A percentile compares a stretch with the other conserved stretches of the same genome.
Evolutionary conservation across 164 flowering plant genomes (phyloP).

Genomic region (Magnolia officinalis): DNA sequence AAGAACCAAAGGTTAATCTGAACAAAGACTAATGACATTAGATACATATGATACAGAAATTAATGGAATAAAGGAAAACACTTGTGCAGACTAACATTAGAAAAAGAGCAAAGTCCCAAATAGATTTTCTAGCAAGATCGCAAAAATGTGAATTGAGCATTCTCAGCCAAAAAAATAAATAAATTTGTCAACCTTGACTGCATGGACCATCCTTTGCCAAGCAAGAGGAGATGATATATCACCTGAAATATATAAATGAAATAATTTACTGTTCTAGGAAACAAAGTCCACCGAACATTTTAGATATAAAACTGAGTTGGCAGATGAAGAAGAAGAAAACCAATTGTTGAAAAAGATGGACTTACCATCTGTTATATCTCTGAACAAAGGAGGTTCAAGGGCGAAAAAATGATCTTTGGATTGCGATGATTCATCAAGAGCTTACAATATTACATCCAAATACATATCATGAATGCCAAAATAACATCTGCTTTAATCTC

Average conservation of each 20-base stretch:
- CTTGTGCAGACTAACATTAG: background rate
- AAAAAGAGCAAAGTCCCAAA: background rate
- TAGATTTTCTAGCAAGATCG: background rate
- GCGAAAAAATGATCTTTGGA: slow-evolving; percentile 43
- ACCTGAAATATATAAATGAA: slow-evolving; percentile 26
- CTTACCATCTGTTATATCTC: slow-evolving; percentile 31
- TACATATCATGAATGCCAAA: slow-evolving; percentile 4
- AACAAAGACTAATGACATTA: background rate
- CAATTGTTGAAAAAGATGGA: background rate
- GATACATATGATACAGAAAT: background rate
- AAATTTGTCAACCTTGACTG: slow-evolving; percentile 40
- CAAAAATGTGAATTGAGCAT: background rate
- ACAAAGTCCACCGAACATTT: background rate
- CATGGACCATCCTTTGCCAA: slow-evolving; percentile 58
- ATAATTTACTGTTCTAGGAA: background rate
- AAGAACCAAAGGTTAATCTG: background rate
- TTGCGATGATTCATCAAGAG: slow-evolving; percentile 39
- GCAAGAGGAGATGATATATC: slow-evolving; percentile 26
- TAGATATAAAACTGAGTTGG: background rate
- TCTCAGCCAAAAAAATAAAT: background rate
- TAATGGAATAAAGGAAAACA: background rate
- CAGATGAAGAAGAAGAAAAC: background rate
- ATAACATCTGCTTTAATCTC: background rate
- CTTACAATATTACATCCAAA: slow-evolving; percentile 25
- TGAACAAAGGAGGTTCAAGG: slow-evolving; percentile 32